Evolutionary conservation across 2,329 filamentous ascomycete species (phyloP), one percentile per base, ranked within the genome.

Genomic region (Clonostachys sp.): DNA sequence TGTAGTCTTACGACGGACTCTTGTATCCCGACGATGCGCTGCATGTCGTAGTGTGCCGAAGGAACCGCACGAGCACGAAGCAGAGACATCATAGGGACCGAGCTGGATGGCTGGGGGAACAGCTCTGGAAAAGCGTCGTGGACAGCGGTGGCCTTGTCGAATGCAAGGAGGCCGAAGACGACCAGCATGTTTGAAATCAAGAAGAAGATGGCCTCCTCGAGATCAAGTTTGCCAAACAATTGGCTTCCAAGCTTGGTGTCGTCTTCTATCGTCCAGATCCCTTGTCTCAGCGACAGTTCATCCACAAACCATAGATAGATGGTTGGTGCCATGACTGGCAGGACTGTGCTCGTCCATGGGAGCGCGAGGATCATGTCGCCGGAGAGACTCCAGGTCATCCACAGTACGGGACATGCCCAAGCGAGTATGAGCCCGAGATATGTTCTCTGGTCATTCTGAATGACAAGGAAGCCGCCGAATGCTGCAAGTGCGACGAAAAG

Each of bases 131-230:
- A 87, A 0, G 79, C 76, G 53, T 85, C 74, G 7, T 86, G 62
- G 13, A 90, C 74, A 2, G 85, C 81, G 35, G 87, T 58, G 5
- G 81, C 82, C 57, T 87, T 81, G 61, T 90, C 87, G 53, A 87
- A 84, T 0, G 85, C 82, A 2, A 83, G 68, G 20, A 86, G 67
- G 2, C 86, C 86, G 58, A 85, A 83, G 0, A 89, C 83, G 47
- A 91, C 82, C 17, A 91, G 65, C 1, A 69, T 70, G 59, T 90
- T 90, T 3, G 85, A 89, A 5, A 78, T 64, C 5, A 89, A 67
- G 62, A 91, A 91, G 69, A 90, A 90, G 8, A 86, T 54, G 0
- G 85, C 86, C 60, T 91, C 87, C 65, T 91, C 87, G 17, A 89
- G 72, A 45, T 90, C 87, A 33, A 90, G 63, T 7, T 76, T 76